These are phyloP conservation scores for Tulasnella sp. DNA, from an alignment of 768 basidiomycete species.

Conservation along the genomic window DNA sequence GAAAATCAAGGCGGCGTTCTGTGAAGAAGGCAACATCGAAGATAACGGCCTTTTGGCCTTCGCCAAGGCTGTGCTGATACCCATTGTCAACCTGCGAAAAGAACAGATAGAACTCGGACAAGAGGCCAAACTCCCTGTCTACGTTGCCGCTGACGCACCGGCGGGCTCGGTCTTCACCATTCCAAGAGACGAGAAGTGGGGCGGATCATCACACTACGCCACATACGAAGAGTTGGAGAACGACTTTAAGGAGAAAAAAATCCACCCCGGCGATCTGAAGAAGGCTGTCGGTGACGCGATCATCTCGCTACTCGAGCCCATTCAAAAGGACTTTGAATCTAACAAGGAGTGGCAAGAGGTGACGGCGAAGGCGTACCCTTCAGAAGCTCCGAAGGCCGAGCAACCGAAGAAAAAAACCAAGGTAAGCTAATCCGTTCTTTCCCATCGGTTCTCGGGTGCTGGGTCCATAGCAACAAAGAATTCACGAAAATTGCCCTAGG, in stretches of 20 bases:
- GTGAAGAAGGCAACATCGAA: slow-evolving; percentile 83
- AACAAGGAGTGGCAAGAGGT: slow-evolving; percentile 77
- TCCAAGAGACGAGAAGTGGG: slow-evolving; percentile 71
- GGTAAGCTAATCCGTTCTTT: slow-evolving; percentile 41
- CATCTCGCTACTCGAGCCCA: slow-evolving; percentile 69
- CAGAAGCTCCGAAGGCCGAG: slow-evolving; percentile 30
- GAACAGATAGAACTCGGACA: slow-evolving; percentile 50
- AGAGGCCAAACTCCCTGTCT: slow-evolving; percentile 48
- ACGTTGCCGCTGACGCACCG: slow-evolving; percentile 65
- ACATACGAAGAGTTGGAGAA: slow-evolving; percentile 62
- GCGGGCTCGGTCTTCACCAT: slow-evolving; percentile 79
- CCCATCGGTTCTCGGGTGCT: too few species aligned
- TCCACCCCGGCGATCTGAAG: slow-evolving; percentile 93
- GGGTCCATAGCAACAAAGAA: neutral
- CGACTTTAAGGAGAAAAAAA: slow-evolving; percentile 68
- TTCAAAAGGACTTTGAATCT: slow-evolving; percentile 70
- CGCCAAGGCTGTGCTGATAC: slow-evolving; percentile 80
- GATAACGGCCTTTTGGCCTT: slow-evolving; percentile 90
- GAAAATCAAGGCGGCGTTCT: slow-evolving; percentile 90
- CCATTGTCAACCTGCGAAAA: slow-evolving; percentile 70
- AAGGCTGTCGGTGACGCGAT: slow-evolving; percentile 68
- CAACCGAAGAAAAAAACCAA: slow-evolving; percentile 48
- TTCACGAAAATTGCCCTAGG: slow-evolving; percentile 40
- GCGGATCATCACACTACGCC: slow-evolving; percentile 64
- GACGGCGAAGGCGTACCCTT: slow-evolving; percentile 80